Base-by-base conservation (phyloP, 1,139 yeast species). In the Arxiozyma telluris region DNA sequence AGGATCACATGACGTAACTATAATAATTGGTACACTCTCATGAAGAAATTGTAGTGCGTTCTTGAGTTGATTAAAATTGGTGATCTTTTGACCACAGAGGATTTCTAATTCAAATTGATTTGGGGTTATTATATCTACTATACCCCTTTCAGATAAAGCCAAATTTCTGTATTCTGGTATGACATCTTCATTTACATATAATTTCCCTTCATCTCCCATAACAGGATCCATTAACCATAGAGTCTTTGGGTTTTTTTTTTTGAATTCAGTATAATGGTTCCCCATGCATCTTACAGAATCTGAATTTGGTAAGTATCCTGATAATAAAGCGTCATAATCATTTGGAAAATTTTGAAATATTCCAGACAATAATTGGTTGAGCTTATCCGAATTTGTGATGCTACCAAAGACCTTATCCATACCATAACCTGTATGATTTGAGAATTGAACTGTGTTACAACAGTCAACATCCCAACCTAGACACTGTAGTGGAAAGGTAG, bases 71-170 rank as follows among this genome's bases (percentile, higher is more conserved):
- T 62, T 68, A 42, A 68, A 59, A 27, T 72, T 65, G 1, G 60
- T 62, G 30, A 84, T 77, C 53, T 71, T 68, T 41, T 64, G 64
- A 2, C 76, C 84, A 44, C 77, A 75, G 21, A 85, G 67, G 18
- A 81, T 66, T 64, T 84, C 90, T 48, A 83, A 73, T 63, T 84
- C 93, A 69, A 83, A 84, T 62, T 83, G 89, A 62, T 85, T 85
- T 4, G 93, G 91, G 0, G 90, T 83, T 7, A 83, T 74, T 20
- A 84, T 69, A 63, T 82, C 84, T 11, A 84, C 80, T 1, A 69
- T 57, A 1, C 74, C 73, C 15, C 41, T 43, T 4, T 49, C 45
- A 18, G 71, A 67, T 7, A 63, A 54, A 11, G 83, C 67, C 1
- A 82, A 65, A 20, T 70, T 60, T 54, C 74, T 72, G 63, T 84